phyloP scores from a whole-genome alignment of 805 yeast species.

The Nakazawaea ambrosiae region DNA sequence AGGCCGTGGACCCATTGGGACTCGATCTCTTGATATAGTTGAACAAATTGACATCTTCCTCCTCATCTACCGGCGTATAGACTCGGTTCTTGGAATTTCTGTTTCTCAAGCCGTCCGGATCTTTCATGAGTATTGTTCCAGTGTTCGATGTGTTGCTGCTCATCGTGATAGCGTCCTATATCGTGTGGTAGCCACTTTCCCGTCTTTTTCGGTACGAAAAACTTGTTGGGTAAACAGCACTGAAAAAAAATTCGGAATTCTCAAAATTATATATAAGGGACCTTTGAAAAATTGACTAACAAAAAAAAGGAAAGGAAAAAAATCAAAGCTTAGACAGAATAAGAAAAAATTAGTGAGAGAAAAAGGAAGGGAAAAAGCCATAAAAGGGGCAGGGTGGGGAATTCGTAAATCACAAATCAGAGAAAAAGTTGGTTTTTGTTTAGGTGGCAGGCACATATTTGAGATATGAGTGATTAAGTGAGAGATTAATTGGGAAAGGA shows the following conservation, averaged over 20 bases:
- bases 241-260: not conserved
- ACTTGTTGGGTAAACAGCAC: not conserved
- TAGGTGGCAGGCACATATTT: too few relatives aligned
- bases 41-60: conserved; percentile 4
- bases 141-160: not conserved
- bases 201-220: not conserved
- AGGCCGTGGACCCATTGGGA: conserved; percentile 2
- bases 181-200: not conserved
- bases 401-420: too few relatives aligned
- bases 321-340: too few relatives aligned
- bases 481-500: too few relatives aligned
- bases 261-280: not conserved
- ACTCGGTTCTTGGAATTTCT: not conserved
- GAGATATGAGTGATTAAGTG: too few relatives aligned
- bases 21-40: conserved; percentile 7
- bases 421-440: too few relatives aligned
- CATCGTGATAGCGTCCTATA: not conserved
- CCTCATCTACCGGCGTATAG: not conserved
- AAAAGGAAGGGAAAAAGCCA: too few relatives aligned
- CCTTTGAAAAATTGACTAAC: too few relatives aligned
- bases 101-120: not conserved
- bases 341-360: too few relatives aligned
- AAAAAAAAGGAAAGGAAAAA: too few relatives aligned
- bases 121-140: not conserved
- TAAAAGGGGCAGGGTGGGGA: too few relatives aligned